A percentile compares a stretch with the other conserved stretches of the same genome.
phyloP scores from a whole-genome alignment of 768 basidiomycete species.

The Panaeolus papilionaceus region DNA sequence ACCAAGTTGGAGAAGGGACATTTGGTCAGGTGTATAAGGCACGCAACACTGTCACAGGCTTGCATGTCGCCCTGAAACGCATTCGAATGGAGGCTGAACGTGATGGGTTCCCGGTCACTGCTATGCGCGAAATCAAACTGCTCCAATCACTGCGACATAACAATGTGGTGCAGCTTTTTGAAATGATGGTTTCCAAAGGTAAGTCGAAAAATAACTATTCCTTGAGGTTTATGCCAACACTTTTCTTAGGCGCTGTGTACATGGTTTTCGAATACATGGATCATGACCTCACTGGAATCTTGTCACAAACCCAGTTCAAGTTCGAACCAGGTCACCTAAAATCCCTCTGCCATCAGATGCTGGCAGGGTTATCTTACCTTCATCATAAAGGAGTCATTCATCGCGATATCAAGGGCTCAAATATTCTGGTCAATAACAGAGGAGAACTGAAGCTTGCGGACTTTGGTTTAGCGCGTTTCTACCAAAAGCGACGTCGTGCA shows the following conservation, averaged over 20 bases:
- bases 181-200: conserved; percentile 99
- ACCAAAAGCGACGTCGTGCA: conserved; percentile 85
- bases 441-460: conserved; percentile 97
- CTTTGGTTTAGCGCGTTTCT: conserved; percentile 96
- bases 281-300: conserved; percentile 93
- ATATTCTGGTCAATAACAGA: conserved; percentile 89
- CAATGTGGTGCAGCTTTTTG: conserved; percentile 88
- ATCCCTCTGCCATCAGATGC: conserved; percentile 95
- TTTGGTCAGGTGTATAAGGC: conserved; percentile 99
- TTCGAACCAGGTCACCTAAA: conserved; percentile 92
- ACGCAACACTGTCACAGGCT: conserved; percentile 75
- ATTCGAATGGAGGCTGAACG: conserved; percentile 98
- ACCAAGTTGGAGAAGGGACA: conserved; percentile 97
- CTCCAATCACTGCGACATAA: conserved; percentile 89
- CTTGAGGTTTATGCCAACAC: conserved; percentile 16
- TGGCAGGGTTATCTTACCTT: conserved; percentile 91
- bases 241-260: conserved; percentile 81
- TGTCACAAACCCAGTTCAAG: conserved; percentile 87
- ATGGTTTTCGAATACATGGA: conserved; percentile 99
- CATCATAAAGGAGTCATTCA: conserved; percentile 97
- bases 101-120: conserved; percentile 98
- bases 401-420: conserved; percentile 98
- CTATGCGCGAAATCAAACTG: conserved; percentile 98
- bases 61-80: conserved; percentile 89
- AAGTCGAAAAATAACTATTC: conserved; percentile 28